Base-by-base conservation (phyloP, 805 yeast genomes). In the Ogataea pini region DNA sequence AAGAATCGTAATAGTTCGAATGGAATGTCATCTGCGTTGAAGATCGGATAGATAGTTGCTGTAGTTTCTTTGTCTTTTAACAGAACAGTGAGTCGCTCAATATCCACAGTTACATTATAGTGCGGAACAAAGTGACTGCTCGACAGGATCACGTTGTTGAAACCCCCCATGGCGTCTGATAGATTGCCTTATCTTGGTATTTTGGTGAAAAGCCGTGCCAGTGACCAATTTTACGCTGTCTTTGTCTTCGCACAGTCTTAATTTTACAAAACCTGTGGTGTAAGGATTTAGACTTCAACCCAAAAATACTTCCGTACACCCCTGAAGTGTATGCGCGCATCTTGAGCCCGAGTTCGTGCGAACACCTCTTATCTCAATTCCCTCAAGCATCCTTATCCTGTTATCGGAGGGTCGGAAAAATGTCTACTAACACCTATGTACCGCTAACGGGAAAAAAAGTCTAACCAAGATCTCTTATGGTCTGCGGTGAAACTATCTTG, bases 31-130 rank as follows among this genome's bases (percentile, higher is more conserved):
- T 76, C 76, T 0, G 83, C 74, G 24, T 80, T 77, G 49, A 81
- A 76, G 12, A 92, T 79, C 3, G 99, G 98, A 62, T 89, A 89
- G 50, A 94, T 84, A 3, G 97, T 91, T 1, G 97, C 97, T 0
- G 91, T 82, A 1, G 97, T 90, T 56, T 88, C 94, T 14, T 92
- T 89, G 65, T 91, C 97, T 61, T 87, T 85, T 22, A 90, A 72
- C 10, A 89, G 69, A 2, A 89, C 88, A 1, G 96, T 88, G 58
- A 84, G 82, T 6, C 94, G 80, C 44, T 78, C 82, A 27, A 82
- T 75, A 7, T 56, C 56, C 41, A 59, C 59, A 10, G 60, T 54
- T 2, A 58, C 60, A 20, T 57, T 53, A 43, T 55, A 61, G 40
- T 64, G 68, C 10, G 69, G 68, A 3, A 61, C 60, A 40, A 58